Percentiles rank a stretch among this genome's conserved stretches.
These are phyloP conservation scores for Phytopythium oedochilum DNA, from an alignment of 352 stramenopile genomes.

Conservation along the genomic window DNA sequence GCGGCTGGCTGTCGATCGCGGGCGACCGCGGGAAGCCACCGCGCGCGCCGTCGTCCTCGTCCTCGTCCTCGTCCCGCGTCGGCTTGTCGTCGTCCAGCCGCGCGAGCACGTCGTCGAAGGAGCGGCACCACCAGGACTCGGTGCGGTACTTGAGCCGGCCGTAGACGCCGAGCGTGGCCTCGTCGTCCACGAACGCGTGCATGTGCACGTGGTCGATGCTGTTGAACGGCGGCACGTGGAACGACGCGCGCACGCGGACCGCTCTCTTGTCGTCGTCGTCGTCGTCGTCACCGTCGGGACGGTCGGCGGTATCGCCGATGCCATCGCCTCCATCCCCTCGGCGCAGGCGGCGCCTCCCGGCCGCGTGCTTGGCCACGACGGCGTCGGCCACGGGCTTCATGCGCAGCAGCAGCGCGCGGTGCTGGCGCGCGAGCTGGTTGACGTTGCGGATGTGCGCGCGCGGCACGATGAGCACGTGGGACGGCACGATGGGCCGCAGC, in stretches of 20 bases:
- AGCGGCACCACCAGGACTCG: slow-evolving; percentile 84
- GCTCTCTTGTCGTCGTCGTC: too few species aligned
- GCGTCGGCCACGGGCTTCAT: slow-evolving; percentile 65
- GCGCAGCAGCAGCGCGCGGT: slow-evolving; percentile 52
- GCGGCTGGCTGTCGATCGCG: neutral
- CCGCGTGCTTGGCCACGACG: too few species aligned
- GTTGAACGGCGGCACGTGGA: slow-evolving; percentile 86
- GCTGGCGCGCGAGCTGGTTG: slow-evolving; percentile 58
- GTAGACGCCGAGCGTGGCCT: slow-evolving; percentile 53
- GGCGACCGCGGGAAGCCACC: too few species aligned
- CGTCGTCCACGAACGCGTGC: slow-evolving; percentile 69
- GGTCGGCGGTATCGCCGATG: too few species aligned
- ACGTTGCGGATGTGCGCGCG: slow-evolving; percentile 84
- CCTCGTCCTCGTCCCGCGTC: neutral
- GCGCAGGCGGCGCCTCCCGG: slow-evolving; percentile 26
- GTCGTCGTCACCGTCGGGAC: too few species aligned
- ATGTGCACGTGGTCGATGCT: slow-evolving; percentile 90
- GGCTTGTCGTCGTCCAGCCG: slow-evolving; percentile 17
- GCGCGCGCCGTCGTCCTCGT: slow-evolving; percentile 3
- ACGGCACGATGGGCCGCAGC: slow-evolving; percentile 59
- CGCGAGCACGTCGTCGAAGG: slow-evolving; percentile 66
- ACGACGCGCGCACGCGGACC: slow-evolving; percentile 55
- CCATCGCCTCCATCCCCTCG: too few species aligned
- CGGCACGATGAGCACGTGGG: slow-evolving; percentile 77
- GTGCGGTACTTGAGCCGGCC: slow-evolving; percentile 83